phyloP scores from a whole-genome alignment of 805 yeast genomes.

The Debaryomyces tyrocola region DNA sequence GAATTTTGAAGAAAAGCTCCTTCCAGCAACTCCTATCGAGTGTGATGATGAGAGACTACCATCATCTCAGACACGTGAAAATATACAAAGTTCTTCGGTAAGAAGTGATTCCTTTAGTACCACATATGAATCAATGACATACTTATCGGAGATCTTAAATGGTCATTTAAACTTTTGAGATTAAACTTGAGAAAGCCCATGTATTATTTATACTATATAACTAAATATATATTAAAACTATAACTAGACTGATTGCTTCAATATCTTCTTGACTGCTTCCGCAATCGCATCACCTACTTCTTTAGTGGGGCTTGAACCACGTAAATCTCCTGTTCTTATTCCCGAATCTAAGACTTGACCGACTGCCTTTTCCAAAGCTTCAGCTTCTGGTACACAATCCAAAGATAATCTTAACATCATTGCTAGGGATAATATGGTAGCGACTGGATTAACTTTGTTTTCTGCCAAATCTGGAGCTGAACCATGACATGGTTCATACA shows the following conservation, averaged over 20 bases:
- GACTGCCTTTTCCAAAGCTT: constrained; percentile 86
- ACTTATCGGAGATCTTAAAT: constrained; percentile 30
- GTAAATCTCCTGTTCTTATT: constrained; percentile 87
- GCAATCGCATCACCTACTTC: constrained; percentile 97
- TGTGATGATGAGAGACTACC: background rate
- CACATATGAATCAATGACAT: constrained; percentile 31
- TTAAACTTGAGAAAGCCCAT: background rate
- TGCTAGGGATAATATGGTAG: constrained; percentile 92
- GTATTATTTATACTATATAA: background rate
- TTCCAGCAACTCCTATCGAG: background rate
- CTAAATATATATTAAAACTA: background rate
- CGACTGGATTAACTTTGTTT: constrained; percentile 92
- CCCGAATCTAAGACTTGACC: constrained; percentile 77
- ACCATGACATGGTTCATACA: constrained; percentile 98
- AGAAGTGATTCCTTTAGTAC: constrained; percentile 2
- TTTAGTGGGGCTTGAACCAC: constrained; percentile 77
- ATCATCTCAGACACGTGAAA: background rate
- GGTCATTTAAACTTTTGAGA: constrained; percentile 18
- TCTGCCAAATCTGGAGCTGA: constrained; percentile 92
- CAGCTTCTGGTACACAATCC: constrained; percentile 80
- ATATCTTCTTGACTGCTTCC: constrained; percentile 59
- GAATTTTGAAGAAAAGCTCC: background rate
- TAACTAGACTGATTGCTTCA: constrained; percentile 23
- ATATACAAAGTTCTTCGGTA: background rate
- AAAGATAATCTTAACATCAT: constrained; percentile 95